These are phyloP conservation scores for Ceratocystis huliohia DNA, from an alignment of 2,329 filamentous ascomycete genomes.

Conservation along the genomic window DNA sequence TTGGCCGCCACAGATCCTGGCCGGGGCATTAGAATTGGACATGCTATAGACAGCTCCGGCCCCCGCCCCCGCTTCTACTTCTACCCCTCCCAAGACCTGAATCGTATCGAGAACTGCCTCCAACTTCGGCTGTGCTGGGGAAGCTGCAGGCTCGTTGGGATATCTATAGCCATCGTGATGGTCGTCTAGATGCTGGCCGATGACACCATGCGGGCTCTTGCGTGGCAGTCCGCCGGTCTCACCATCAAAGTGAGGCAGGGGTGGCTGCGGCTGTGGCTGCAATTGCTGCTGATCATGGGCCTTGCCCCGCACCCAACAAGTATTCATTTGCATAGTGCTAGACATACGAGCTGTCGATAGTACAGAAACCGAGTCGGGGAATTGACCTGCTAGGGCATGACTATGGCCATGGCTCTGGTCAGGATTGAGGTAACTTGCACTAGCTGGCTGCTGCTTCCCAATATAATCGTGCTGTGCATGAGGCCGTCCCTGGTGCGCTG, in stretches of 20 bases:
- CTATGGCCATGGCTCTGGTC: too few species aligned
- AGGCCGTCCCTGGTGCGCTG: background rate
- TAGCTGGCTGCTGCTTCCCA: too few species aligned
- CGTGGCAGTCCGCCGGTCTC: background rate
- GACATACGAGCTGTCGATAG: too few species aligned
- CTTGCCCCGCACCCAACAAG: too few species aligned
- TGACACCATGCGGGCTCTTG: background rate
- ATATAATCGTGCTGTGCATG: background rate
- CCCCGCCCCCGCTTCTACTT: background rate
- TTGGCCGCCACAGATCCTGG: too few species aligned
- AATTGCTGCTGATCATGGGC: too few species aligned
- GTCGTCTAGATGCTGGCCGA: conserved; percentile 10
- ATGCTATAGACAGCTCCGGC: background rate
- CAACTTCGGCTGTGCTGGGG: background rate
- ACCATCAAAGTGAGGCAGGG: background rate
- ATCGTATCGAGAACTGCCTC: background rate
- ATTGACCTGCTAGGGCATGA: too few species aligned
- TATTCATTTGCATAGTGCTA: too few species aligned
- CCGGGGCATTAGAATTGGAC: too few species aligned
- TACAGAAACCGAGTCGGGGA: too few species aligned
- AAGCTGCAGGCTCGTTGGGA: background rate
- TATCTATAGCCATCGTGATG: background rate
- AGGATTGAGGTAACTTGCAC: too few species aligned
- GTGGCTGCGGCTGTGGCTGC: background rate
- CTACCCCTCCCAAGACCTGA: too few species aligned